Evolutionary conservation across 306 rosid genomes (phyloP), one percentile per base, ranked within the genome.

Genomic region (Gynostemma pentaphyllum): DNA sequence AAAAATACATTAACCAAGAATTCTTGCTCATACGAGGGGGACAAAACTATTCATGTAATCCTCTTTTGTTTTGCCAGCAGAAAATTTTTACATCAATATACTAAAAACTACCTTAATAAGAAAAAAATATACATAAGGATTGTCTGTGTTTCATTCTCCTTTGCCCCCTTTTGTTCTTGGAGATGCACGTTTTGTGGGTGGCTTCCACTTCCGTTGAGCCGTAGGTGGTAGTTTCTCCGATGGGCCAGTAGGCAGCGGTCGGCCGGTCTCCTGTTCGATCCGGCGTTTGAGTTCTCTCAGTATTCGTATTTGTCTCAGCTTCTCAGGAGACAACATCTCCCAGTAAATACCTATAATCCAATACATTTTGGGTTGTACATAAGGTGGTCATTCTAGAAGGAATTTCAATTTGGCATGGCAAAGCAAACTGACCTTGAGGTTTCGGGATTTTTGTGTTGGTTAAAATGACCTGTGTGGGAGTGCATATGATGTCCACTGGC

Each of bases 271-370:
- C 68, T 1, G 40, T 67, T 83, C 96, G 23, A 87, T 85, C 72
- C 85, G 74, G 48, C 66, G 79, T 80, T 87, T 87, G 55, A 90
- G 95, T 73, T 90, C 91, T 78, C 95, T 71, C 2, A 90, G 95
- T 73, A 90, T 70, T 50, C 78, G 84, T 37, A 90, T 77, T 82
- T 87, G 94, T 28, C 86, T 85, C 29, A 90, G 75, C 80, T 90
- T 90, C 77, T 85, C 96, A 30, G 95, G 96, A 70, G 97, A 90
- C 74, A 90, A 64, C 72, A 85, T 85, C 63, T 90, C 96, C 97
- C 97, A 90, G 74, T 87, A 90, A 66, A 90, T 90, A 65, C 97
- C 97, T 90, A 62, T 16, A 54, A 24, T 49, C 52, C 65, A 39
- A 14, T 34, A 21, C 32, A 60, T n/a, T 52, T 39, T 59, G 34